A percentile compares a stretch with the other conserved stretches of the same genome.
Conservation (phyloP, 139 green algal species). For the Asterochloris sp. region DNA sequence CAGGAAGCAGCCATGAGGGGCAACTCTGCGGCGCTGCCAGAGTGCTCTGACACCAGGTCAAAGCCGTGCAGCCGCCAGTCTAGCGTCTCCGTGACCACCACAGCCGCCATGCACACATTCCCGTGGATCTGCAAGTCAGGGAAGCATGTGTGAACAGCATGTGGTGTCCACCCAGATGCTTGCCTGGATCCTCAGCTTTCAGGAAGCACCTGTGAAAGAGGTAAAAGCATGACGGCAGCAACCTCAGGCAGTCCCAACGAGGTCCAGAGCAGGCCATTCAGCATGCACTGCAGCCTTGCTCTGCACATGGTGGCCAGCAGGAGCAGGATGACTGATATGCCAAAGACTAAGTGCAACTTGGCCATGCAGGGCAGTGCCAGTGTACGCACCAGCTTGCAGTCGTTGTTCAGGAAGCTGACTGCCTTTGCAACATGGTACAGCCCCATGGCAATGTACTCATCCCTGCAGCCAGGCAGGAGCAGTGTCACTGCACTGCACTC, state of each 20-base stretch:
- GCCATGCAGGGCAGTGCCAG: background rate
- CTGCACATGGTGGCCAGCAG: no score
- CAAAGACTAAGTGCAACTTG: background rate
- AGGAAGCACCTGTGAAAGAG: no score
- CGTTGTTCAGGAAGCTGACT: constrained; percentile 94
- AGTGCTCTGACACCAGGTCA: constrained; percentile 84
- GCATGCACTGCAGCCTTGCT: no score
- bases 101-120: constrained; percentile 75
- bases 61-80: constrained; percentile 96
- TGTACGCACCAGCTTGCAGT: constrained; percentile 82
- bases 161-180: no score
- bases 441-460: constrained; percentile 90
- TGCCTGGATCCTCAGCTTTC: no score
- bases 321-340: background rate
- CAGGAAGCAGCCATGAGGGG: constrained; percentile 47
- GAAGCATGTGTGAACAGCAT: background rate
- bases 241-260: no score
- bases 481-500: background rate
- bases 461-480: constrained; percentile 29
- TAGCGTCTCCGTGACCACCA: constrained; percentile 86
- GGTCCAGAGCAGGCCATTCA: no score
- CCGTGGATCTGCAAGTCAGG: constrained; percentile 77
- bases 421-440: constrained; percentile 84
- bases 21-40: constrained; percentile 27
- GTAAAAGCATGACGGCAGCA: no score